phyloP scores from a whole-genome alignment of 83 land plant genomes.

The Larix sibirica region DNA sequence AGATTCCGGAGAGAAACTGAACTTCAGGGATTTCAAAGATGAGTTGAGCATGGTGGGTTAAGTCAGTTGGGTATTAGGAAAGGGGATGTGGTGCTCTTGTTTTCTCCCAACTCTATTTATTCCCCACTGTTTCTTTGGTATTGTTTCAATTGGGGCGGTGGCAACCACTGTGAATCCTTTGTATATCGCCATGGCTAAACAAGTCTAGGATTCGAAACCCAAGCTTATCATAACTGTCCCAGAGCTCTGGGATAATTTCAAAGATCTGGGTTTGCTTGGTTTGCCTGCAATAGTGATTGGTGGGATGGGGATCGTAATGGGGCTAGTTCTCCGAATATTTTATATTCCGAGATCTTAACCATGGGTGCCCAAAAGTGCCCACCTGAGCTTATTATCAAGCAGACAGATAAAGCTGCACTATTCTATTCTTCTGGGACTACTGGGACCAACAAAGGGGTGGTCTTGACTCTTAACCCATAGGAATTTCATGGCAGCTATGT shows the following conservation, averaged over 20 bases:
- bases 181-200: constrained; percentile 57
- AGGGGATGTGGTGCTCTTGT: constrained; percentile 66
- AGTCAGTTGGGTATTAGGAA: constrained; percentile 44
- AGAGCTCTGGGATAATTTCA: constrained; percentile 44
- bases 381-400: constrained; percentile 15
- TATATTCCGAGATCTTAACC: too few relatives aligned
- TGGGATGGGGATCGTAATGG: neutral
- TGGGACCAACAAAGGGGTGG: constrained; percentile 72
- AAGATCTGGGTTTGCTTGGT: constrained; percentile 23
- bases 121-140: constrained; percentile 58
- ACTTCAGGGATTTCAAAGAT: neutral
- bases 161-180: constrained; percentile 76
- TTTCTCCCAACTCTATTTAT: constrained; percentile 73
- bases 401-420: constrained; percentile 65
- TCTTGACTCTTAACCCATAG: constrained; percentile 50
- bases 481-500: constrained; percentile 55
- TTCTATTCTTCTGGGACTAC: constrained; percentile 92
- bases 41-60: constrained; percentile 11
- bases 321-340: neutral
- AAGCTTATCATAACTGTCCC: constrained; percentile 54
- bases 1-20: neutral
- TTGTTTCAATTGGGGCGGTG: constrained; percentile 54
- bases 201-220: constrained; percentile 56
- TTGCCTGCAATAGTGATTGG: neutral
- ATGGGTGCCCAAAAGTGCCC: neutral